Conservation (phyloP, 768 basidiomycete species). For the Cubamyces sp. region DNA sequence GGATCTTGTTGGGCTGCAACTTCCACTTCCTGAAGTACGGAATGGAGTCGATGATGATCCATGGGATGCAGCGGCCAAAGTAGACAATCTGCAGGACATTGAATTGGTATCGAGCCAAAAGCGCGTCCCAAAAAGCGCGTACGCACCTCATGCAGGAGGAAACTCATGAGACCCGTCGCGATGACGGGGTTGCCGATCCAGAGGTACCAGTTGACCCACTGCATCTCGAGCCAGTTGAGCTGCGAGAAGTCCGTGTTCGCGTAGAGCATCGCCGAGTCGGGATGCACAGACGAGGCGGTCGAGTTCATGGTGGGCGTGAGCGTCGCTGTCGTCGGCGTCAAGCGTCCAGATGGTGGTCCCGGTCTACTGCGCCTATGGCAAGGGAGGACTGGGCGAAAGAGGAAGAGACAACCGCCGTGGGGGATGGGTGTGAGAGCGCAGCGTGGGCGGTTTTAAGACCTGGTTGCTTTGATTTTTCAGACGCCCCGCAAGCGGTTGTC, state of each 20-base stretch:
- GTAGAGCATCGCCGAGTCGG: constrained; percentile 51
- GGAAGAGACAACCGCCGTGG: constrained; percentile 19
- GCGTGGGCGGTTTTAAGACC: constrained; percentile 15
- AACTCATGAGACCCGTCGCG: constrained; percentile 93
- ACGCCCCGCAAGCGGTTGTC: constrained; percentile 3
- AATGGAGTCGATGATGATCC: constrained; percentile 93
- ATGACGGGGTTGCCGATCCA: constrained; percentile 87
- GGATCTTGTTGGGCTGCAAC: constrained; percentile 84
- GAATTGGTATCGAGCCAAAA: neutral
- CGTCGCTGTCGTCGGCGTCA: neutral
- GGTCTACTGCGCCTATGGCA: neutral
- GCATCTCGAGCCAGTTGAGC: constrained; percentile 71
- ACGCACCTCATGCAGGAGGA: constrained; percentile 91
- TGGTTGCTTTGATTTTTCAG: constrained; percentile 9
- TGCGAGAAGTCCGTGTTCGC: constrained; percentile 59
- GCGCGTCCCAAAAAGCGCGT: neutral
- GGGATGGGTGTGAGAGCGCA: neutral
- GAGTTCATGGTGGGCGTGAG: constrained; percentile 30
- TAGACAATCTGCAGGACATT: constrained; percentile 73
- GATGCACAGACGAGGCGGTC: constrained; percentile 27
- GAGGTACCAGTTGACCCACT: constrained; percentile 87
- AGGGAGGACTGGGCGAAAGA: neutral
- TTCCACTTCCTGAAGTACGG: constrained; percentile 96
- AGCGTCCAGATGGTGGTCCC: neutral
- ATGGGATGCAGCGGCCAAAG: constrained; percentile 93